phyloP scores from a whole-genome alignment of 805 yeast species.

The Kluyveromyces aestuarii region DNA sequence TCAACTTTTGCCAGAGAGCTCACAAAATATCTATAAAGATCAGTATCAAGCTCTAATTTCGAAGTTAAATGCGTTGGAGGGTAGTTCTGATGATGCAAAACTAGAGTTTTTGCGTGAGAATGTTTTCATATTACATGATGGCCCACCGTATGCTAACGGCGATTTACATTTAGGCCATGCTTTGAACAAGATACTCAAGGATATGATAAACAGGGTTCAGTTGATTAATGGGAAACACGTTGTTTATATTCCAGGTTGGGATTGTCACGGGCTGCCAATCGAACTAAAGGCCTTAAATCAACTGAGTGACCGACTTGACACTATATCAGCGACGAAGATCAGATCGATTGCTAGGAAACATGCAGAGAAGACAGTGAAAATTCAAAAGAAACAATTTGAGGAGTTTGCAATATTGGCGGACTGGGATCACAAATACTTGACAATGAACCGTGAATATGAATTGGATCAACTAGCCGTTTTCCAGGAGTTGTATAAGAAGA shows the following conservation, averaged over 20 bases:
- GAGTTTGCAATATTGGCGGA: constrained; percentile 77
- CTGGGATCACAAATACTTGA: constrained; percentile 63
- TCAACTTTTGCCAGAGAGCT: constrained; percentile 41
- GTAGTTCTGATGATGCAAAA: constrained; percentile 14
- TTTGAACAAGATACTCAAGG: constrained; percentile 80
- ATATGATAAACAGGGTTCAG: constrained; percentile 68
- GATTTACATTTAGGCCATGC: constrained; percentile 90
- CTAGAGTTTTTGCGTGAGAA: constrained; percentile 25
- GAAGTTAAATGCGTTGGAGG: constrained; percentile 4
- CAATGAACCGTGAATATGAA: constrained; percentile 66
- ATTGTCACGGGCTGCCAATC: constrained; percentile 96
- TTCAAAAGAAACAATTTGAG: constrained; percentile 56
- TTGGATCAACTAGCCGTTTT: constrained; percentile 66
- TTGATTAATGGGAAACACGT: constrained; percentile 54
- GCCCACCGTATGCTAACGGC: constrained; percentile 98
- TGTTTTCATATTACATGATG: constrained; percentile 76
- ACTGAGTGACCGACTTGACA: constrained; percentile 28
- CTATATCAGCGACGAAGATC: constrained; percentile 38
- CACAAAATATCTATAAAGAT: constrained; percentile 56
- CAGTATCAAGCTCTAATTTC: constrained; percentile 34
- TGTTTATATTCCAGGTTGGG: constrained; percentile 91
- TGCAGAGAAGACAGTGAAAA: constrained; percentile 57
- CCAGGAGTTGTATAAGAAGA: constrained; percentile 50
- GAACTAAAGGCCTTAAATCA: constrained; percentile 73
- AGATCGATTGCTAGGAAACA: constrained; percentile 58